A percentile compares a stretch with the other conserved stretches of the same genome.
phyloP scores from a whole-genome alignment of 2,329 filamentous ascomycete species.

The Daldinia sp. region DNA sequence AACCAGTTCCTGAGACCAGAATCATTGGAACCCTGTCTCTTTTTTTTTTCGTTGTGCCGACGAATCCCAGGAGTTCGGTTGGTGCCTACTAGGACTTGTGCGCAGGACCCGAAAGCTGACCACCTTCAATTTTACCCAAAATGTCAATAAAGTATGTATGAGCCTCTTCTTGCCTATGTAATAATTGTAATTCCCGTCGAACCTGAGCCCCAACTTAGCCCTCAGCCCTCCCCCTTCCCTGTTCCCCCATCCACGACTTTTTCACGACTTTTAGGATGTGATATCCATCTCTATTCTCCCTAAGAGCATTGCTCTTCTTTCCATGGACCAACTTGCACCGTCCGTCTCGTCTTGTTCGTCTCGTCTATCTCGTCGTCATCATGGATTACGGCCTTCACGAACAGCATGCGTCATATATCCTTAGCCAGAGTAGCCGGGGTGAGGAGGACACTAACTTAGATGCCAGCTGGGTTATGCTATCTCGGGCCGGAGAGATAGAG shows the following conservation, averaged over 20 bases:
- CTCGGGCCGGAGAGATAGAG: conserved; percentile 78
- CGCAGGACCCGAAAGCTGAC: conserved; percentile 49
- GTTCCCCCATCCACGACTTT: conserved; percentile 38
- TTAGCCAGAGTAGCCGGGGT: conserved; percentile 55
- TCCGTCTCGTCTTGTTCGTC: conserved; percentile 9
- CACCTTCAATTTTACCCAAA: conserved; percentile 50
- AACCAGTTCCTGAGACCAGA: conserved; percentile 39
- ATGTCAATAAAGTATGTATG: conserved; percentile 58
- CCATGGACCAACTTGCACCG: conserved; percentile 34
- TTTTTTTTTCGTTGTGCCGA: conserved; percentile 49
- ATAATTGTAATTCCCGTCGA: conserved; percentile 37
- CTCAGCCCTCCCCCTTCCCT: conserved; percentile 28
- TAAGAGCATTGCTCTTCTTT: conserved; percentile 43
- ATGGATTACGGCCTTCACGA: conserved; percentile 57
- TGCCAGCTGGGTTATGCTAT: conserved; percentile 90
- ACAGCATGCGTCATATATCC: conserved; percentile 59
- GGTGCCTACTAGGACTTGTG: conserved; percentile 45
- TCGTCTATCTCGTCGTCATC: conserved; percentile 26
- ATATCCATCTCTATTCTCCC: conserved; percentile 38
- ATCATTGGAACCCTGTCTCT: conserved; percentile 48
- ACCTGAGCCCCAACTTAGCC: conserved; percentile 27
- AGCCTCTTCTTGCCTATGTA: conserved; percentile 43
- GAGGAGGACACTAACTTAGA: conserved; percentile 65
- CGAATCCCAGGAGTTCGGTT: conserved; percentile 54
- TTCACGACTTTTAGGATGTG: conserved; percentile 44